Conservation (phyloP, 352 stramenopile genomes). For the Globisporangium mamillatum region DNA sequence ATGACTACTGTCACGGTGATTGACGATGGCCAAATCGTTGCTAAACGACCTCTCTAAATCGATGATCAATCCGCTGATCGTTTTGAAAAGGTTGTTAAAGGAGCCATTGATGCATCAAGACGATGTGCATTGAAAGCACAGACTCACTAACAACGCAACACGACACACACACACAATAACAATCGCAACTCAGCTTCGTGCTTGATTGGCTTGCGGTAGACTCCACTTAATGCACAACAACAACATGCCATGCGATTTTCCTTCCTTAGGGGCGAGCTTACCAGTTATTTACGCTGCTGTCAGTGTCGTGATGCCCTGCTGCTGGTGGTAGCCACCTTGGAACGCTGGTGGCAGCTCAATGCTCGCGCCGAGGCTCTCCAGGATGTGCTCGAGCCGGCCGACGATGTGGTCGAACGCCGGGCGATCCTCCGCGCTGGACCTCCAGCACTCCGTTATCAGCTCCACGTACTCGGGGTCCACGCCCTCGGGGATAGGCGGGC, state of each 20-base stretch:
- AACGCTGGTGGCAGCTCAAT: constrained; percentile 84
- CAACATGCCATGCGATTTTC: not conserved
- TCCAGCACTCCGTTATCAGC: constrained; percentile 84
- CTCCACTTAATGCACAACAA: constrained; percentile 2
- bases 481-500: constrained; percentile 64
- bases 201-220: not conserved
- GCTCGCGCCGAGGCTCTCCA: constrained; percentile 67
- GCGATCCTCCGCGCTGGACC: constrained; percentile 67
- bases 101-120: no score
- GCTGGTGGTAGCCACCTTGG: constrained; percentile 82
- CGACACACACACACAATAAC: not conserved
- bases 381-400: constrained; percentile 64
- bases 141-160: not conserved
- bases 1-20: no score
- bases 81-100: no score
- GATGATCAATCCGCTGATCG: no score
- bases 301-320: constrained; percentile 36
- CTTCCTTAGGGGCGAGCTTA: not conserved
- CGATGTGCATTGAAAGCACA: no score
- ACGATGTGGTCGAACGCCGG: constrained; percentile 82
- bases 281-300: constrained; percentile 4
- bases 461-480: constrained; percentile 69
- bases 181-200: not conserved
- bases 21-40: no score
- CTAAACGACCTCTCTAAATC: no score